Evolutionary conservation across 306 rosid genomes (phyloP), one percentile per base, ranked within the genome.

Genomic region (Vigna hirtella): DNA sequence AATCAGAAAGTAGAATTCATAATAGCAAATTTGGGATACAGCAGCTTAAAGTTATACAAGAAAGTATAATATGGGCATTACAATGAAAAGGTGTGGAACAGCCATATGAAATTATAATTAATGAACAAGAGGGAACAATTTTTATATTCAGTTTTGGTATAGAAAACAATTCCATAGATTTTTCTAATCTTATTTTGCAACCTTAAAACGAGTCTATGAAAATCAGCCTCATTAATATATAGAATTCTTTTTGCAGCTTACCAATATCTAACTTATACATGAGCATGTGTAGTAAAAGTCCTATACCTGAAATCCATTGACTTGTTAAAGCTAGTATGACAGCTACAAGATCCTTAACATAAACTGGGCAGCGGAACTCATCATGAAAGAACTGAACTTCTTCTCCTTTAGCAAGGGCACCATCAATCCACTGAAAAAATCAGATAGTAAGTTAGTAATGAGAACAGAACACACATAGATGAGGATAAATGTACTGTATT

Each of bases 331-430:
- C 86, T 66, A 87, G 77, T 48, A 92, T 82, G 77, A 86, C 53
- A 69, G 81, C 64, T 52, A 92, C 88, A 2, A 92, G 92, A 78
- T 95, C 98, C 86, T 86, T 89, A 59, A 95, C 97, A 85, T 87
- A 92, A 53, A 92, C 85, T 13, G 98, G 98, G 81, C 97, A 95
- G 22, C 97, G 91, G 58, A 91, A 95, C 84, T 95, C 97, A 26
- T 95, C 96, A 36, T 91, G 90, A 77, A 92, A 95, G 87, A 95
- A 95, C 20, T 87, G 81, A 40, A 71, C 71, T 4, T 68, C 56
- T 67, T 66, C 91, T 77, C 97, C 89, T 87, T 91, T 85, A 61
- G 98, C 86, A 50, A 92, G 88, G 68, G 77, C 86, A 70, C 87
- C 73, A 76, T 95, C 98, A 74, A 91, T 87, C 98, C 98, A 92